Evolutionary conservation across 2,329 filamentous ascomycete species (phyloP).

Genomic region (Parascedosporium putredinis): DNA sequence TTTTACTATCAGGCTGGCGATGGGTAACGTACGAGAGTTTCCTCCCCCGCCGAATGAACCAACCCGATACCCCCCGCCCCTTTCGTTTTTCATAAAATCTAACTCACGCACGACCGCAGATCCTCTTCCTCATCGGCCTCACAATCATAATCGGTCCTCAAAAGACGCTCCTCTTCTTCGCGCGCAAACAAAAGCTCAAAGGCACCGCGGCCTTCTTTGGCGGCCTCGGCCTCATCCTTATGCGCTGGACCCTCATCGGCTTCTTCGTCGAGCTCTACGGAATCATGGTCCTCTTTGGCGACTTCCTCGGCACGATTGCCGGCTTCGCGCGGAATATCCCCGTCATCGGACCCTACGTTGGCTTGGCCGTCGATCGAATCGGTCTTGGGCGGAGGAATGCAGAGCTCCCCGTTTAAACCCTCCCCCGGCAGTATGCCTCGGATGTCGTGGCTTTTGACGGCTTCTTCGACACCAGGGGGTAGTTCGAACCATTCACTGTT

Average conservation of each 20-base stretch:
- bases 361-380: constrained; percentile 58
- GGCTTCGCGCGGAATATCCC: constrained; percentile 79
- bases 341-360: constrained; percentile 78
- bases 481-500: too few species aligned
- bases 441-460: too few species aligned
- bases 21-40: constrained; percentile 72
- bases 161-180: constrained; percentile 92
- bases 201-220: constrained; percentile 80
- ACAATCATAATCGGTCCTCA: constrained; percentile 89
- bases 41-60: constrained; percentile 9
- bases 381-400: constrained; percentile 62
- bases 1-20: constrained; percentile 59
- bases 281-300: constrained; percentile 86
- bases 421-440: not conserved
- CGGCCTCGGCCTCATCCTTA: constrained; percentile 74
- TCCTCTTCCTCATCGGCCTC: constrained; percentile 94
- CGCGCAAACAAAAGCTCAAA: constrained; percentile 81
- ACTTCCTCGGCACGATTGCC: constrained; percentile 88
- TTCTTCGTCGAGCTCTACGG: constrained; percentile 89
- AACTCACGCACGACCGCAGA: constrained; percentile 38
- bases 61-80: constrained; percentile 6
- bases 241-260: constrained; percentile 84
- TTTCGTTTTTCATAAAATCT: constrained; percentile 10
- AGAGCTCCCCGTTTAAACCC: constrained; percentile 61
- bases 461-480: too few species aligned